These are phyloP conservation scores for Botryosphaeria agaves DNA, from an alignment of 2,329 filamentous ascomycete species.

Conservation along the genomic window DNA sequence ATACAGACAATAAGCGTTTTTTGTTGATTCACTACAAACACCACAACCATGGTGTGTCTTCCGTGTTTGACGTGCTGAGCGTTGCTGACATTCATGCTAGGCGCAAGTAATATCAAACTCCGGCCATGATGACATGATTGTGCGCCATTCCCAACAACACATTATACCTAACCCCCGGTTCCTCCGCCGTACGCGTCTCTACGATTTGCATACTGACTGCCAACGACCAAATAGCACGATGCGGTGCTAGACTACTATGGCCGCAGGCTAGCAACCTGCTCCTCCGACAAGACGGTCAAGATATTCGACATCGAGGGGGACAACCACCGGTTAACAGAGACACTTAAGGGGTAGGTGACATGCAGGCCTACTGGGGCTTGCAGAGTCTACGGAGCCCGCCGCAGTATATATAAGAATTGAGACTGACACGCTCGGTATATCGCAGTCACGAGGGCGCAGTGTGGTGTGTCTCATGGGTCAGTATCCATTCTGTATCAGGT, in stretches of 20 bases:
- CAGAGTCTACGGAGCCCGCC: slow-evolving; percentile 5
- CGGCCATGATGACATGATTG: slow-evolving; percentile 98
- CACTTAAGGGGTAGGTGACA: slow-evolving; percentile 64
- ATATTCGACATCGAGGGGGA: slow-evolving; percentile 97
- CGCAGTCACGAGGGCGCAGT: slow-evolving; percentile 90
- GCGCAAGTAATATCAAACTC: slow-evolving; percentile 70
- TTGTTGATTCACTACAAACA: too few relatives aligned
- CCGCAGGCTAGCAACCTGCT: slow-evolving; percentile 87
- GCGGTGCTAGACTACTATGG: slow-evolving; percentile 98
- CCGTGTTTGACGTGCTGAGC: too few relatives aligned
- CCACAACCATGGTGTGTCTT: too few relatives aligned
- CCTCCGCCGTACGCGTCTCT: too few relatives aligned
- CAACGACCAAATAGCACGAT: slow-evolving; percentile 53
- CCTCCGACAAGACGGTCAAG: slow-evolving; percentile 96
- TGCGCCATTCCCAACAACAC: slow-evolving; percentile 40
- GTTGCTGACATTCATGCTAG: too few relatives aligned
- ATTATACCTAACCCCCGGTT: too few relatives aligned
- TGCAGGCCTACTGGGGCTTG: background rate
- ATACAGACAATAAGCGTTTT: too few relatives aligned
- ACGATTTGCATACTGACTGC: too few relatives aligned
- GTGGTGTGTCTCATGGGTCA: slow-evolving; percentile 86
- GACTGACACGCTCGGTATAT: slow-evolving; percentile 1
- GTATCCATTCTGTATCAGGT: slow-evolving; percentile 9
- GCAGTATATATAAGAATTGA: slow-evolving; percentile 1
- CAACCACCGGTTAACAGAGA: slow-evolving; percentile 75